Evolutionary conservation across 768 basidiomycete species (phyloP).

Genomic region (Dioszegia aurantiaca): DNA sequence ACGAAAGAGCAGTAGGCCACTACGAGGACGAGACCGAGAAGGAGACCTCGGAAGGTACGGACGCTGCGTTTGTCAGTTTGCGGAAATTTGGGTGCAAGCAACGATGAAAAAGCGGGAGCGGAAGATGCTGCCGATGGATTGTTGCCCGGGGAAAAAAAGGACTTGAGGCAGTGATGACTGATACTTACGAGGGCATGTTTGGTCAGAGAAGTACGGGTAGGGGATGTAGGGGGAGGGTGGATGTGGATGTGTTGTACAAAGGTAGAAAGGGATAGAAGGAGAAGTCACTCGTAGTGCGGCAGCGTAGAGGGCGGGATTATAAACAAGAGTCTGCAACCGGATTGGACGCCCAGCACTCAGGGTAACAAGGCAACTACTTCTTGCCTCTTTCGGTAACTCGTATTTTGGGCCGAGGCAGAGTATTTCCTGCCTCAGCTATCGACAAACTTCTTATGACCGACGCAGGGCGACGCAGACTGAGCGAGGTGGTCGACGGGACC

Average conservation of each 20-base stretch:
- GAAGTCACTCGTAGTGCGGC: neutral
- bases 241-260: neutral
- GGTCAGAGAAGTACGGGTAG: conserved; percentile 2
- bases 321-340: no score
- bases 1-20: conserved; percentile 24
- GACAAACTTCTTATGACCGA: no score
- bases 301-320: neutral
- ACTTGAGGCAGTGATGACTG: neutral
- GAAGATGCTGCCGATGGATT: neutral
- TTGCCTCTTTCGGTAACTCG: no score
- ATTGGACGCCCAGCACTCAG: no score
- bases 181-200: conserved; percentile 14
- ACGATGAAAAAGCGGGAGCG: conserved; percentile 7
- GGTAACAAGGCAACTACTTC: no score
- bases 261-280: neutral
- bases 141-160: neutral
- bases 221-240: neutral
- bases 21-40: conserved; percentile 24
- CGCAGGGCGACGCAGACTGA: no score
- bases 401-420: no score
- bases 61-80: conserved; percentile 14
- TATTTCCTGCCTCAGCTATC: no score
- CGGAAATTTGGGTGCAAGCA: neutral
- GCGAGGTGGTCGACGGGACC: no score
- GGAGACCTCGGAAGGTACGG: conserved; percentile 16